Evolutionary conservation across 345 rosid species (phyloP).

Genomic region (sweet orange (Citrus sinensis)): DNA sequence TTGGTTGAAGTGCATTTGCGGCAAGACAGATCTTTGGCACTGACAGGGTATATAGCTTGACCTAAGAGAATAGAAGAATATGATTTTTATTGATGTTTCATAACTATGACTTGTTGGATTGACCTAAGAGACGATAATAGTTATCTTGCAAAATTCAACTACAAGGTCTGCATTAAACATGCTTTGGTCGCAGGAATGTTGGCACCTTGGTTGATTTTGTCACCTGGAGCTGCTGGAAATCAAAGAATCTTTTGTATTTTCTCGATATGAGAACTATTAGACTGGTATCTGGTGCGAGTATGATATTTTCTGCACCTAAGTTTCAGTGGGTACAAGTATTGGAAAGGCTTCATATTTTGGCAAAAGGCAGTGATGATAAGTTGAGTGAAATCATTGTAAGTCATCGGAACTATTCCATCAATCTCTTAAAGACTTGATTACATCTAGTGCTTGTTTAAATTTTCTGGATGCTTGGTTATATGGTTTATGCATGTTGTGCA

Average conservation of each 20-base stretch:
- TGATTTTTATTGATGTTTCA: neutral
- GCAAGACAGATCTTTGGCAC: constrained; percentile 20
- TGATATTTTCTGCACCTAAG: constrained; percentile 68
- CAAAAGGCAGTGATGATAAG: constrained; percentile 27
- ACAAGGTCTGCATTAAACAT: constrained; percentile 9
- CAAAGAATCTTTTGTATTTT: constrained; percentile 54
- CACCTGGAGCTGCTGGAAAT: constrained; percentile 64
- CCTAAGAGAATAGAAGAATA: neutral
- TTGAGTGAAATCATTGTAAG: constrained; percentile 54
- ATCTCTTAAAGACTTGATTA: constrained; percentile 2
- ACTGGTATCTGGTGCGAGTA: constrained; percentile 68
- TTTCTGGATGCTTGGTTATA: constrained; percentile 3
- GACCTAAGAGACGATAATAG: neutral
- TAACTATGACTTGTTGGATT: neutral
- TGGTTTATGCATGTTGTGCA: neutral
- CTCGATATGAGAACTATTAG: constrained; percentile 62
- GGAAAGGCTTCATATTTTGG: constrained; percentile 35
- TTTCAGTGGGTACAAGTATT: constrained; percentile 59
- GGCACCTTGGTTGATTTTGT: constrained; percentile 37
- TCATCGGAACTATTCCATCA: constrained; percentile 10
- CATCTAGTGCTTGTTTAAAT: neutral
- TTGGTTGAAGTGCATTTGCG: constrained; percentile 19
- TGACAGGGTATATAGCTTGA: constrained; percentile 28
- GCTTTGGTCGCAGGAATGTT: constrained; percentile 29
- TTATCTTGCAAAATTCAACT: constrained; percentile 9